These are phyloP conservation scores for Leptosphaerulina australis DNA, from an alignment of 2,329 filamentous ascomycete genomes.

Conservation along the genomic window DNA sequence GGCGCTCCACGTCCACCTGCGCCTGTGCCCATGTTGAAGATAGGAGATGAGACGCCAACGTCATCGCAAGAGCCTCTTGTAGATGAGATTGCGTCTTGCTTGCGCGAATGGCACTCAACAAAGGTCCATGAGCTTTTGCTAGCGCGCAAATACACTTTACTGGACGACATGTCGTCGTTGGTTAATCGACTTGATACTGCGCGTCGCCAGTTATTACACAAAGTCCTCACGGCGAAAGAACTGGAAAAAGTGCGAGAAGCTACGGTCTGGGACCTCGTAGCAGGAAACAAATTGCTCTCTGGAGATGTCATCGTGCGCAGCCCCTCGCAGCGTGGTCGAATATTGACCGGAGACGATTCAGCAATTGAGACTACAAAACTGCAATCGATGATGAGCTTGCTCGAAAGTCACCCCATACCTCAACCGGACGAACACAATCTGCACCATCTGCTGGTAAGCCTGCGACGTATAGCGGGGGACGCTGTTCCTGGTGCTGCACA, in stretches of 20 bases:
- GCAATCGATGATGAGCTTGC: constrained; percentile 93
- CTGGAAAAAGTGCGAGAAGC: constrained; percentile 80
- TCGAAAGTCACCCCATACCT: constrained; percentile 78
- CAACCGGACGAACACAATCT: constrained; percentile 72
- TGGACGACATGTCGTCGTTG: constrained; percentile 81
- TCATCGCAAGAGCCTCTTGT: constrained; percentile 88
- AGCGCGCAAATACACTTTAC: constrained; percentile 75
- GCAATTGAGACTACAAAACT: constrained; percentile 88
- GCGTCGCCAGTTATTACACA: constrained; percentile 88
- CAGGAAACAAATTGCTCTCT: constrained; percentile 90
- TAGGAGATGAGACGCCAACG: constrained; percentile 94
- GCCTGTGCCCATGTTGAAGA: constrained; percentile 95
- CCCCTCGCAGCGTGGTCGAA: constrained; percentile 78
- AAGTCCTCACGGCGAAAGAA: constrained; percentile 87
- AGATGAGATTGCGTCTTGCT: constrained; percentile 94
- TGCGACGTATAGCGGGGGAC: constrained; percentile 80
- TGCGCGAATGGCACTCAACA: constrained; percentile 98
- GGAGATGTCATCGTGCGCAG: constrained; percentile 95
- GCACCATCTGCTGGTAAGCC: constrained; percentile 81
- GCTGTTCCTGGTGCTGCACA: constrained; percentile 73
- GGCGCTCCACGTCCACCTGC: constrained; percentile 79
- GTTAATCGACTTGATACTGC: constrained; percentile 84
- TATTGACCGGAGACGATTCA: constrained; percentile 90
- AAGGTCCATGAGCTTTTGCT: constrained; percentile 92
- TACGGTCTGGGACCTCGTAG: constrained; percentile 94